phyloP scores from a whole-genome alignment of 2,329 filamentous ascomycete species.

The Herpomyces periplanetae region DNA sequence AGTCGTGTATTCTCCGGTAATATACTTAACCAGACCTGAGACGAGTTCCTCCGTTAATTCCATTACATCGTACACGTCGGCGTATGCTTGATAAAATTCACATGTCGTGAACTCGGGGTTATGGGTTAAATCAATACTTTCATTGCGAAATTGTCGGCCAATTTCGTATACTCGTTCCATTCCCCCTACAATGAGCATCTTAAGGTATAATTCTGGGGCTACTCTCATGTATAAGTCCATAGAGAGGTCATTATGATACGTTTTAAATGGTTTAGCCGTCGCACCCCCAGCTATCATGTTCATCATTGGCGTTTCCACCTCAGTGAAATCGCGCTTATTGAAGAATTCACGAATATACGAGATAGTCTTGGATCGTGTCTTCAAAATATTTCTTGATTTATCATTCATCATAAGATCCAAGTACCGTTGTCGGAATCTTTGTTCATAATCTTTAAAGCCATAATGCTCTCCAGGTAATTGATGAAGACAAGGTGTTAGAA shows the following conservation, averaged over 20 bases:
- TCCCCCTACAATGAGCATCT: slow-evolving; percentile 78
- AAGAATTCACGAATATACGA: slow-evolving; percentile 62
- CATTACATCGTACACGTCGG: slow-evolving; percentile 64
- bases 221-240: slow-evolving; percentile 85
- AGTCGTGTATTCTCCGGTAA: slow-evolving; percentile 53
- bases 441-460: slow-evolving; percentile 79
- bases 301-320: slow-evolving; percentile 93
- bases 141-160: slow-evolving; percentile 78
- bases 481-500: slow-evolving; percentile 67
- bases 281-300: slow-evolving; percentile 80
- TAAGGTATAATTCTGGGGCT: slow-evolving; percentile 78
- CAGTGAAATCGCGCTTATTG: slow-evolving; percentile 49
- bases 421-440: slow-evolving; percentile 65
- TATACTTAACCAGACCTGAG: slow-evolving; percentile 46
- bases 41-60: slow-evolving; percentile 70
- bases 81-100: slow-evolving; percentile 74
- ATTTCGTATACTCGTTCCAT: slow-evolving; percentile 84
- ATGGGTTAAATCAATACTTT: slow-evolving; percentile 63
- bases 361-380: slow-evolving; percentile 53
- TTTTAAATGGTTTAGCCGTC: slow-evolving; percentile 72
- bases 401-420: slow-evolving; percentile 95
- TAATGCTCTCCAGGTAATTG: slow-evolving; percentile 63
- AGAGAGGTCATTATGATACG: slow-evolving; percentile 77
- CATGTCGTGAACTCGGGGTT: slow-evolving; percentile 94
- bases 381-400: slow-evolving; percentile 36